Base-by-base conservation (phyloP, 768 basidiomycete species). In the Suillus decipiens region DNA sequence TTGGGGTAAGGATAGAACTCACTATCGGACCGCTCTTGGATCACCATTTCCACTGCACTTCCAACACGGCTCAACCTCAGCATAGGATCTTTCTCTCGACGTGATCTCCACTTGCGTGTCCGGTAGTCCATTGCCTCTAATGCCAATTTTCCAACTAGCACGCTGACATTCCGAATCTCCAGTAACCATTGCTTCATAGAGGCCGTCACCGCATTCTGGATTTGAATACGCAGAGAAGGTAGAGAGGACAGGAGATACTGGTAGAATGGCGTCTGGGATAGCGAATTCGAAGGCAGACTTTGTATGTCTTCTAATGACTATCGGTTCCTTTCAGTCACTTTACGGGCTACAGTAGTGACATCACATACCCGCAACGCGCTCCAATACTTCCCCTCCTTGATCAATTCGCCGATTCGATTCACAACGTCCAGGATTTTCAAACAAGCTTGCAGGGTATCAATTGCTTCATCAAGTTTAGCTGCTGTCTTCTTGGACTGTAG, bases 141-240 rank as follows among this genome's bases (percentile, higher is more conserved):
- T 3, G 96, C 96, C 4, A 93, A 83, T 66, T 82, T 84, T 5
- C 97, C 97, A 8, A 99, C 92, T 59, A 89, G 84, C 2, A 89
- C 87, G 59, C 92, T 93, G 63, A 90, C 83, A 68, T 97, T 95
- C 62, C 97, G 82, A 59, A 98, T 95, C 70, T 99, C 96, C 55
- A 97, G 85, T 33, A 99, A 78, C 97, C 97, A 99, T 66, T 96
- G 90, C 71, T 98, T 99, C 80, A 93, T 90, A 5, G 95, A 93
- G 0, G 94, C 93, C 4, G 93, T 96, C 5, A 98, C 96, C 1
- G 93, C 90, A 70, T 92, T 92, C 75, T 95, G 93, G 72, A 99
- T 93, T 70, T 95, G 93, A 19, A 81, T 79, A 7, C 95, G 89
- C 48, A 96, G 80, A 1, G 95, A 96, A 4, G 97, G 97, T 48